Evolutionary conservation across 75 land plant species (phyloP).

Genomic region (Sequoiadendron giganteum): DNA sequence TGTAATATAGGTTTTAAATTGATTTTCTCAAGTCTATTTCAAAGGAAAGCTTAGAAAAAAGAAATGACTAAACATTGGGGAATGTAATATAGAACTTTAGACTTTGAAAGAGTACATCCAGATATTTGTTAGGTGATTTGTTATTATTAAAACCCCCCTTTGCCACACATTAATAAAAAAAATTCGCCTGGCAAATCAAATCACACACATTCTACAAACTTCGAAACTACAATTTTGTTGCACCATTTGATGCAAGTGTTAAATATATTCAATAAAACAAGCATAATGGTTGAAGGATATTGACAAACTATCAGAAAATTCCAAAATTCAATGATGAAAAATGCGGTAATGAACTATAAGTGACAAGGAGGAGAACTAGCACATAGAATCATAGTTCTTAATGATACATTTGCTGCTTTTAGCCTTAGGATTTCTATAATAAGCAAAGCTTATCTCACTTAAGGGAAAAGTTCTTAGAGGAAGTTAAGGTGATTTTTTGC

Average conservation of each 20-base stretch:
- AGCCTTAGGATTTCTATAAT: not conserved
- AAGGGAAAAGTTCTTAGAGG: too few species aligned
- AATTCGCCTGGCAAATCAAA: not conserved
- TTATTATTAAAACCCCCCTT: not conserved
- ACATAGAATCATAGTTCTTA: not conserved
- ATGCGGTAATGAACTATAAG: not conserved
- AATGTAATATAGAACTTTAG: too few species aligned
- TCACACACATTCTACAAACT: not conserved
- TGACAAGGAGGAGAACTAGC: not conserved
- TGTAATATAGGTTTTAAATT: not conserved
- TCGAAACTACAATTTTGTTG: not conserved
- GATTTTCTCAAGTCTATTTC: not conserved
- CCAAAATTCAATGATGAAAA: not conserved
- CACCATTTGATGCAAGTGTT: not conserved
- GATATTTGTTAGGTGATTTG: not conserved
- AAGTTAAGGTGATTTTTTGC: too few species aligned
- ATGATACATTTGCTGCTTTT: not conserved
- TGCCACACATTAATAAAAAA: not conserved
- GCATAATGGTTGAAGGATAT: not conserved
- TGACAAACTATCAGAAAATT: not conserved
- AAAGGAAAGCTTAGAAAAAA: not conserved
- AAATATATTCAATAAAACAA: not conserved
- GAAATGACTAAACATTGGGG: not conserved
- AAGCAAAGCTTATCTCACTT: too few species aligned
- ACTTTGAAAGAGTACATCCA: not conserved